Percentiles rank a stretch among this genome's conserved stretches.
Conservation (phyloP, 257 asterid species). For the Solanum arcanum region DNA sequence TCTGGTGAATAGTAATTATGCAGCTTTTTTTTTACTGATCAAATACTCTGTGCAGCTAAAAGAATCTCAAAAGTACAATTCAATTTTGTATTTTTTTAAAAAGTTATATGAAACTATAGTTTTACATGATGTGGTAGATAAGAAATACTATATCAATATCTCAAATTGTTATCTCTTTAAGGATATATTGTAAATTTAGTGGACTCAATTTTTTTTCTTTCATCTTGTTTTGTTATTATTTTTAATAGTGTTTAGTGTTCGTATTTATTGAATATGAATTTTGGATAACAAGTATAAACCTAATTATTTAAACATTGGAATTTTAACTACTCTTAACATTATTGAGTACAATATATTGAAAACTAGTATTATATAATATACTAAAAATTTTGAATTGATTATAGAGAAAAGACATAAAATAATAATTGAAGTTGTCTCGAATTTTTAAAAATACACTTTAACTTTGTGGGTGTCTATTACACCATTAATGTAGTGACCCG, state of each 20-base stretch:
- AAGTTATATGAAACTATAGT: too few species aligned
- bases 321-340: too few species aligned
- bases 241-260: neutral
- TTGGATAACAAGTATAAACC: neutral
- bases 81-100: neutral
- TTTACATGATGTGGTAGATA: neutral
- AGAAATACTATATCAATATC: neutral
- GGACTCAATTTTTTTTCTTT: neutral
- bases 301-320: too few species aligned
- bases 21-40: neutral
- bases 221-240: neutral
- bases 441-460: too few species aligned
- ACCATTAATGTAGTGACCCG: too few species aligned
- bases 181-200: neutral
- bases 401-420: too few species aligned
- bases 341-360: too few species aligned
- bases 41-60: neutral
- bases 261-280: too few species aligned
- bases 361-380: too few species aligned
- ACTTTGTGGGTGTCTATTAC: too few species aligned
- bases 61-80: neutral
- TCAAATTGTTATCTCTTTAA: neutral
- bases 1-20: neutral
- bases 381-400: too few species aligned
- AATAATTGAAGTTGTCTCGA: rapidly evolving